Conservation (phyloP, 768 basidiomycete genomes). For the Boletus edulis region DNA sequence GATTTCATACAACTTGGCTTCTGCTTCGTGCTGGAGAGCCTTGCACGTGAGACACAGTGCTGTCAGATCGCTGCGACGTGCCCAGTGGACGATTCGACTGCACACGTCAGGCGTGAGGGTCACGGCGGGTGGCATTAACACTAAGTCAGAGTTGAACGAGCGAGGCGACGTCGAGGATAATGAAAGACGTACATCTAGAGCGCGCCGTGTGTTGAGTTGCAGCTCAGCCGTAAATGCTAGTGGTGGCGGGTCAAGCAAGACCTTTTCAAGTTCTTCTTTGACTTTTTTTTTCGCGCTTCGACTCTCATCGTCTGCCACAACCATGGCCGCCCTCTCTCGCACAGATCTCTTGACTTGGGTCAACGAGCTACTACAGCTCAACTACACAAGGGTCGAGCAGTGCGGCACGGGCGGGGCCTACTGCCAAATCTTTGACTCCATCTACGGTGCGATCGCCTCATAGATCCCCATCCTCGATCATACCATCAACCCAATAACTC, state of each 20-base stretch:
- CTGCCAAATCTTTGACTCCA: conserved; percentile 92
- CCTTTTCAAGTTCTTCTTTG: background rate
- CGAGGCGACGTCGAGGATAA: background rate
- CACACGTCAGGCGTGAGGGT: conserved; percentile 44
- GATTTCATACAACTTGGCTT: conserved; percentile 43
- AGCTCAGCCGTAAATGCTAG: too few relatives aligned
- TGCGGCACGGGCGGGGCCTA: conserved; percentile 91
- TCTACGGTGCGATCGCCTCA: conserved; percentile 62
- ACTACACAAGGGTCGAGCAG: conserved; percentile 91
- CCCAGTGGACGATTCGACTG: conserved; percentile 38
- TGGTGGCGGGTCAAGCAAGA: background rate
- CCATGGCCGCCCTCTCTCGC: conserved; percentile 66
- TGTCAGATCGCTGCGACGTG: conserved; percentile 36
- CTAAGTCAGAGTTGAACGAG: too few relatives aligned
- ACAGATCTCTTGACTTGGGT: conserved; percentile 91
- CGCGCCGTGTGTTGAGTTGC: too few relatives aligned
- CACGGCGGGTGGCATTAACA: conserved; percentile 12
- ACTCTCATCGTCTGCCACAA: conserved; percentile 10
- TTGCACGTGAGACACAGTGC: conserved; percentile 46
- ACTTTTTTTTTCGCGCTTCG: background rate
- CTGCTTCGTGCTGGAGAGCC: conserved; percentile 47
- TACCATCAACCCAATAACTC: conserved; percentile 8
- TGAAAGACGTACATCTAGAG: background rate
- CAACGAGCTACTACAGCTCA: conserved; percentile 88
- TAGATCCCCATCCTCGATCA: conserved; percentile 17